Evolutionary conservation across 2,329 filamentous ascomycete species (phyloP), one percentile per base, ranked within the genome.

Genomic region (Fusarium nodosum): DNA sequence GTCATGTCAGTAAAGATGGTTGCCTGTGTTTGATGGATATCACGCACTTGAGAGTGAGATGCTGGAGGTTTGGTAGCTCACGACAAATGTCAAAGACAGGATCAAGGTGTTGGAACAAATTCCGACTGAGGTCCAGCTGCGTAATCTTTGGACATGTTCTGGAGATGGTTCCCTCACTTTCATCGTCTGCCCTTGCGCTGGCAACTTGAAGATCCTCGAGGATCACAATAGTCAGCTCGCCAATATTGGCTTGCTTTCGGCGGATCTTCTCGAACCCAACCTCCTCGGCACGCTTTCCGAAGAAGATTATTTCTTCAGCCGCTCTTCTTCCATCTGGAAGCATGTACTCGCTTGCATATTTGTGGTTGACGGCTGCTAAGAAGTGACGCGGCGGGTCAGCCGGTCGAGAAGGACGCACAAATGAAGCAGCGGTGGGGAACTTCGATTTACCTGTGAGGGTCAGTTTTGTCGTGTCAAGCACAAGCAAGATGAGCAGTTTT

Each of bases 231-330:
- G 87, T 90, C 63, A 98, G 85, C 73, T 96, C 92, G 56, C 90
- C 84, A 33, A 98, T 83, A 75, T 91, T 84, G 72, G 94, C 91
- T 75, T 97, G 90, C 79, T 94, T 89, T 70, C 87, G 87, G 44
- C 91, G 88, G 71, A 97, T 93, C 83, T 97, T 97, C 72, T 97
- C 94, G 73, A 98, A 98, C 31, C 96, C 96, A 34, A 98, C 88
- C 81, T 98, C 95, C 81, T 98, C 92, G 7, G 93, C 95, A 20
- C 94, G 87, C 80, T 98, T 98, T 38, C 80, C 92, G 81, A 84
- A 97, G 85, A 85, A 91, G 56, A 84, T 81, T 66, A 97, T 91
- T 50, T 88, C 84, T 3, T 74, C 72, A 11, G 73, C 76, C 9
- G 74, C 62, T 31, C 72, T 72, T 10, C 85, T 83, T 10, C 81